These are phyloP conservation scores for Prunus dulcis DNA, from an alignment of 306 rosid species.

Conservation along the genomic window DNA sequence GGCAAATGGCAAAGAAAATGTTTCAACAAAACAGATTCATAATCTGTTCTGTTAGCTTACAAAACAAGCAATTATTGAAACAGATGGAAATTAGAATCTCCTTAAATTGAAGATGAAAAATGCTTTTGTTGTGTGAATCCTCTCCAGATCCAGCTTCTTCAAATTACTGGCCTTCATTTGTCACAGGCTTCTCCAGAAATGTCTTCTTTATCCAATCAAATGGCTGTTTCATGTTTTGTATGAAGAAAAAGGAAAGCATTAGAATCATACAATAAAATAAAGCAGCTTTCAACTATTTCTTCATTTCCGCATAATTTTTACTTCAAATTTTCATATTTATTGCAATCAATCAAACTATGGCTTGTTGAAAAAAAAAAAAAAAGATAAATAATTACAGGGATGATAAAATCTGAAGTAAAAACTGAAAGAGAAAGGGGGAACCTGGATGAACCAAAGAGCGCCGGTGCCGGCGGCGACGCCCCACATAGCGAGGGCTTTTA, in stretches of 20 bases:
- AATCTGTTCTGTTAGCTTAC: background rate
- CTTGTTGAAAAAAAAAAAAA: background rate
- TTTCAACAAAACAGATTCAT: background rate
- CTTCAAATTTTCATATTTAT: background rate
- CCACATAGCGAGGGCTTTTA: constrained; percentile 69
- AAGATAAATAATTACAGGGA: background rate
- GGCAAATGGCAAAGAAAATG: background rate
- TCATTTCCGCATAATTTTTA: background rate
- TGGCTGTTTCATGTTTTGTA: constrained; percentile 16
- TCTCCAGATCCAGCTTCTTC: background rate
- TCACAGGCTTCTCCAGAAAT: constrained; percentile 26
- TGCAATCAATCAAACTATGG: background rate
- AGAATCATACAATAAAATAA: background rate
- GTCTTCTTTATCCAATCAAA: constrained; percentile 38
- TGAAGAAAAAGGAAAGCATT: background rate
- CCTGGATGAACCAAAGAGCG: constrained; percentile 64
- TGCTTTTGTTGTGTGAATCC: background rate
- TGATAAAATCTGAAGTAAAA: background rate
- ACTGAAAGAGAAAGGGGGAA: background rate
- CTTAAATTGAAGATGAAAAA: background rate
- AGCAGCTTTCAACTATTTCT: background rate
- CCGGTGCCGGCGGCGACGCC: constrained; percentile 57
- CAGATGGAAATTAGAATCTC: background rate
- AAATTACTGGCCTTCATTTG: constrained; percentile 18
- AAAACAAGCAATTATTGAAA: constrained; percentile 19